Evolutionary conservation across 2,329 filamentous ascomycete species (phyloP).

Genomic region (Fusarium sp.): DNA sequence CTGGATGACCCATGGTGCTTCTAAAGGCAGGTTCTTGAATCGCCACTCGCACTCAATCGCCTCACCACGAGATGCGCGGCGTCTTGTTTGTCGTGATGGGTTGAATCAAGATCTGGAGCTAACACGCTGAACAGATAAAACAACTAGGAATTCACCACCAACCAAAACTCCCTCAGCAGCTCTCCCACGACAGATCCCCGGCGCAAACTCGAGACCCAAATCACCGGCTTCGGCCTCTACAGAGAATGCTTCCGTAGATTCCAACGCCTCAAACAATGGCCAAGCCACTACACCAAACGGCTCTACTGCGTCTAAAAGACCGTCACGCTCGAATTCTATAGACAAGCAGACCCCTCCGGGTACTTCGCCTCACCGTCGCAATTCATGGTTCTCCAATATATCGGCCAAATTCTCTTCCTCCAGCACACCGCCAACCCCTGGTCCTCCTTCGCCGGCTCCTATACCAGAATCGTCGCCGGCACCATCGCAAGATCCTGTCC

Average conservation of each 20-base stretch:
- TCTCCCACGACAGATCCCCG: slow-evolving; percentile 51
- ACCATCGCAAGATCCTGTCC: slow-evolving; percentile 54
- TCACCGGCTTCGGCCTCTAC: slow-evolving; percentile 44
- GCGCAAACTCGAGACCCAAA: slow-evolving; percentile 45
- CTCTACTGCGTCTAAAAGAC: slow-evolving; percentile 41
- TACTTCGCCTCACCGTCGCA: slow-evolving; percentile 65
- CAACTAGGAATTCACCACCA: slow-evolving; percentile 47
- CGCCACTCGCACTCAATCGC: slow-evolving; percentile 38
- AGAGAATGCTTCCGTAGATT: slow-evolving; percentile 37
- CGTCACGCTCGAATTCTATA: slow-evolving; percentile 52
- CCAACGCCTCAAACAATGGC: slow-evolving; percentile 33
- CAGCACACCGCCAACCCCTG: slow-evolving; percentile 48
- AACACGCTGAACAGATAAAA: slow-evolving; percentile 45
- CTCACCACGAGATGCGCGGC: slow-evolving; percentile 28
- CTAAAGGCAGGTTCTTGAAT: slow-evolving; percentile 73
- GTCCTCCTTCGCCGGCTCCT: slow-evolving; percentile 47
- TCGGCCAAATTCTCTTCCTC: slow-evolving; percentile 89
- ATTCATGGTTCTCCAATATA: slow-evolving; percentile 93
- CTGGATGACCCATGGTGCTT: slow-evolving; percentile 86
- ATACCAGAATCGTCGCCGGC: slow-evolving; percentile 46
- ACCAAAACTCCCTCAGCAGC: slow-evolving; percentile 43
- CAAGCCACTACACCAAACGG: slow-evolving; percentile 44
- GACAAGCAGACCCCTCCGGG: slow-evolving; percentile 49
- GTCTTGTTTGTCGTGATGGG: slow-evolving; percentile 1
- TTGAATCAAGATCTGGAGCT: slow-evolving; percentile 11